These are phyloP conservation scores for Obba rivulosa DNA, from an alignment of 768 basidiomycete genomes.

Conservation along the genomic window DNA sequence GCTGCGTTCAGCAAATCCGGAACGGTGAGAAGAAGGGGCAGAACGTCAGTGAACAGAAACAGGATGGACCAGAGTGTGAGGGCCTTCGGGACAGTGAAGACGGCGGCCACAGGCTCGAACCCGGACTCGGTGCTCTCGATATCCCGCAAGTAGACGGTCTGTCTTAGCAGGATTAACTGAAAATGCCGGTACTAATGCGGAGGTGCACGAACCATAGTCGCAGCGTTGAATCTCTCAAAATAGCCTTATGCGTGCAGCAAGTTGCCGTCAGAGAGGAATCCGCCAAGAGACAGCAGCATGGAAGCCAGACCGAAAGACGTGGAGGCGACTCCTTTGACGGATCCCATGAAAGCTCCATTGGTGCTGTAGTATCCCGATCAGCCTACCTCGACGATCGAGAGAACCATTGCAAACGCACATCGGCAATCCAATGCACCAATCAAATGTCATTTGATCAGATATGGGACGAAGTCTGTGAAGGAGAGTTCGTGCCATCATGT, in stretches of 20 bases:
- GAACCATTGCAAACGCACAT: slow-evolving; percentile 9
- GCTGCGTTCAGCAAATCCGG: no score
- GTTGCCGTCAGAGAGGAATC: slow-evolving; percentile 3
- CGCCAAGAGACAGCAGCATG: background rate
- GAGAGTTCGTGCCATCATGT: slow-evolving; percentile 3
- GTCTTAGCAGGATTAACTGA: slow-evolving; percentile 1
- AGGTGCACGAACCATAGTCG: slow-evolving; percentile 8
- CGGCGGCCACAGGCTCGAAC: slow-evolving; percentile 8
- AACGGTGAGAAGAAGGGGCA: no score
- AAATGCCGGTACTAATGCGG: background rate
- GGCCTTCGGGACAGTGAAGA: slow-evolving; percentile 13
- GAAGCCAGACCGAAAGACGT: no score
- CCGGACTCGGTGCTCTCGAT: slow-evolving; percentile 7
- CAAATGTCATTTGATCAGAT: background rate
- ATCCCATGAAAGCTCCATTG: no score
- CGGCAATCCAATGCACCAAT: slow-evolving; percentile 5
- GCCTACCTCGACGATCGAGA: no score
- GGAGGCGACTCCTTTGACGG: no score
- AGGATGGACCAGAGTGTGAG: slow-evolving; percentile 13
- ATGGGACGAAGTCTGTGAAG: no score
- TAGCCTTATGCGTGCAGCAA: slow-evolving; percentile 10
- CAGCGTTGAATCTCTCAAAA: slow-evolving; percentile 4
- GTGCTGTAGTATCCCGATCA: no score
- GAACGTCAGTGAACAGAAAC: background rate
- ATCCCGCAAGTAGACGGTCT: slow-evolving; percentile 1